phyloP scores from a whole-genome alignment of 768 basidiomycete species.

The Macrolepiota dolichaula region DNA sequence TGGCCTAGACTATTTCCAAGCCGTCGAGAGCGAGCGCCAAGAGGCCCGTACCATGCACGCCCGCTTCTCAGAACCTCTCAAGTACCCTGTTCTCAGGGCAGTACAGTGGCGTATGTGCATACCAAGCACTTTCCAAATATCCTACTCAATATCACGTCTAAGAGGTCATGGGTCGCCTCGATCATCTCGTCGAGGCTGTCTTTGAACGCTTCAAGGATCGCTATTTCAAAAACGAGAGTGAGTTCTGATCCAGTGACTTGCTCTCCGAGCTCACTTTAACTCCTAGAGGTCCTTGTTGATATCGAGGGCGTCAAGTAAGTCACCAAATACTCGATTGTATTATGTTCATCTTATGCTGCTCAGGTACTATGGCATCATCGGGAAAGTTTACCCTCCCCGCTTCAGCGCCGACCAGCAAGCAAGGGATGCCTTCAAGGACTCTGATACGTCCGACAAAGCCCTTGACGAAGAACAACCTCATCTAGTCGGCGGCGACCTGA shows the following conservation, averaged over 20 bases:
- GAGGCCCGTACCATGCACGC: conserved; percentile 89
- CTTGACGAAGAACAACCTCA: conserved; percentile 58
- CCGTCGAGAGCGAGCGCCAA: conserved; percentile 84
- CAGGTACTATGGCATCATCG: conserved; percentile 81
- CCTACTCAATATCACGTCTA: conserved; percentile 18
- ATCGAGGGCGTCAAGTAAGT: conserved; percentile 81
- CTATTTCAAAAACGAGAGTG: conserved; percentile 89
- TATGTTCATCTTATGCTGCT: conserved; percentile 14
- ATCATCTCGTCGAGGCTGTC: conserved; percentile 91
- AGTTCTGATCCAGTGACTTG: conserved; percentile 30
- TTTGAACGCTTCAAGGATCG: conserved; percentile 96
- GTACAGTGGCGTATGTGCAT: conserved; percentile 93
- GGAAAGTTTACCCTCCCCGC: conserved; percentile 73
- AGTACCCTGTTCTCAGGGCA: conserved; percentile 84
- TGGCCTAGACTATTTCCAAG: conserved; percentile 91
- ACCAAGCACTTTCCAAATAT: conserved; percentile 13
- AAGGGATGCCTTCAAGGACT: conserved; percentile 48
- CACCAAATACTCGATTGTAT: not conserved
- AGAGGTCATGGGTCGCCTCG: conserved; percentile 97
- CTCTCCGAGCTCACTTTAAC: conserved; percentile 16
- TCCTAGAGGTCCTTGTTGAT: conserved; percentile 82
- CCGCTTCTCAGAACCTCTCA: conserved; percentile 90
- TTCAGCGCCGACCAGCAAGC: conserved; percentile 42
- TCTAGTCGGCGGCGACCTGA: conserved; percentile 75
- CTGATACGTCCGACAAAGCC: conserved; percentile 34